phyloP scores from a whole-genome alignment of 331 rosid species.

The Quercus tomentella region DNA sequence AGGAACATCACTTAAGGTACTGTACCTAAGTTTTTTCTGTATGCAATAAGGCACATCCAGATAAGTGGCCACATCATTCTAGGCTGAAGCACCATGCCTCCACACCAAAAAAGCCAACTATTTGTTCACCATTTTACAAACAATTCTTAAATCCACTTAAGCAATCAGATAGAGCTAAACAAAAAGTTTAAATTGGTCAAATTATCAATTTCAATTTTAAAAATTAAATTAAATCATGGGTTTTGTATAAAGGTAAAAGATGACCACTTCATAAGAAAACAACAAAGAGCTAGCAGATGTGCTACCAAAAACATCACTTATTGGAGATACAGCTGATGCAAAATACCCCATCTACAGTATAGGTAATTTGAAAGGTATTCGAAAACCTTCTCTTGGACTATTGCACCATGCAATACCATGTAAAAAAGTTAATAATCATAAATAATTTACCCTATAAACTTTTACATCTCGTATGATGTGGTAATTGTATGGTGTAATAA shows the following conservation, averaged over 20 bases:
- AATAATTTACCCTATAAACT: no score
- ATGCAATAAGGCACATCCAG: neutral
- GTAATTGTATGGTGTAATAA: no score
- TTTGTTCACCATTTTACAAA: neutral
- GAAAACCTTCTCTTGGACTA: no score
- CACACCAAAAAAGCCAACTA: neutral
- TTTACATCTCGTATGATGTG: no score
- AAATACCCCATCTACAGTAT: constrained; percentile 59
- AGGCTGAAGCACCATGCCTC: neutral
- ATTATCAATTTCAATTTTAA: neutral
- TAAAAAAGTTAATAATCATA: no score
- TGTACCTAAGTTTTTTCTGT: no score
- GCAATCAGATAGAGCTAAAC: neutral
- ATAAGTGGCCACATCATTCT: neutral
- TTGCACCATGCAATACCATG: no score
- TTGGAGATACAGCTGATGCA: constrained; percentile 48
- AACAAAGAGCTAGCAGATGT: constrained; percentile 38
- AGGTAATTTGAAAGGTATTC: constrained; percentile 31
- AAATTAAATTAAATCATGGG: neutral
- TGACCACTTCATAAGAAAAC: constrained; percentile 58
- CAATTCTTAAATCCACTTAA: neutral
- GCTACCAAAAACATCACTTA: constrained; percentile 40
- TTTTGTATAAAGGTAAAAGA: constrained; percentile 47
- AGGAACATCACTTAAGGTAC: no score
- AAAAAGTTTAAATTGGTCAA: neutral